Evolutionary conservation across 768 basidiomycete genomes (phyloP), one percentile per base, ranked within the genome.

Genomic region (Tricholoma furcatifolium): DNA sequence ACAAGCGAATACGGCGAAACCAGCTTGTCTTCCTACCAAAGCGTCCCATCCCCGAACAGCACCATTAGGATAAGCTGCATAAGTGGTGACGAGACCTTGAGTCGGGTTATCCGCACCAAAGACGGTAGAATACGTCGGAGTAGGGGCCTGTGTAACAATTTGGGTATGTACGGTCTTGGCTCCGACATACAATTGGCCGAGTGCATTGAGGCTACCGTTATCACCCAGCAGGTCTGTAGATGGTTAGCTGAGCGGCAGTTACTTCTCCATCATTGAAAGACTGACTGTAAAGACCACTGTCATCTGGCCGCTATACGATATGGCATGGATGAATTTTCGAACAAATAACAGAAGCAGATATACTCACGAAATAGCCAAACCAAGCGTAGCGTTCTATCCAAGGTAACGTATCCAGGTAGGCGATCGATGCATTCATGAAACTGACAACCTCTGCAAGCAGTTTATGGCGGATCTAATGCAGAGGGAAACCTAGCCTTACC

Each of bases 371-470:
- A 56, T 64, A 74, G 7, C 83, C 85, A 60, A 85, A 85, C 84
- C 83, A 87, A 0, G 82, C 72, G 59, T 85, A 85, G 17, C 82
- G 75, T 58, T 85, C 84, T 17, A 85, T 71, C 73, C 76, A 85
- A 24, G 74, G 71, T 18, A 83, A 70, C 2, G 62, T 60, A 44
- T 85, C 83, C 70, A 87, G 72, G 56, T 77, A 82, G 12, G 70
- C 64, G n/a, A 74, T 74, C 2, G 83, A 84, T 20, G 72, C 67
- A 58, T 85, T 84, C 70, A 87, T 69, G 61, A 85, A 85, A 47
- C 72, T 64, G 31, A 71, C 63, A 14, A 84, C 76, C 43, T 79
- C 80, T 68, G 68, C 43, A 38, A 27, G n/a, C 11, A 24, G 20
- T 31, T 46, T 36, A 11, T 36, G 43, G 24, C 38, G 14, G 23